Evolutionary conservation across 768 basidiomycete species (phyloP).

Genomic region (Serendipita vermifera): DNA sequence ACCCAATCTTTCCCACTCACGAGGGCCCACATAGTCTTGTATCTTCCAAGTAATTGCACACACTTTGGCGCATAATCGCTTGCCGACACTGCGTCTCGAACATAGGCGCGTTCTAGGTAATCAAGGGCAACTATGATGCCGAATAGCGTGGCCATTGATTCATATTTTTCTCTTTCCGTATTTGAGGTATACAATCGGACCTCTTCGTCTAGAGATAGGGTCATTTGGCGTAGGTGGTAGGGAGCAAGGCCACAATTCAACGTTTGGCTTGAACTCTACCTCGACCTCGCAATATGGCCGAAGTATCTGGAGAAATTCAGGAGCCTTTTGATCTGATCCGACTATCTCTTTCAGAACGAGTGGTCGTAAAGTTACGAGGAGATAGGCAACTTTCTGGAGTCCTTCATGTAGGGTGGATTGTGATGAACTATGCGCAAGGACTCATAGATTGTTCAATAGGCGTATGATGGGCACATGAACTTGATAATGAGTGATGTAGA

Average conservation of each 20-base stretch:
- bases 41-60: slow-evolving; percentile 84
- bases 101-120: slow-evolving; percentile 90
- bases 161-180: slow-evolving; percentile 78
- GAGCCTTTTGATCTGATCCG: slow-evolving; percentile 97
- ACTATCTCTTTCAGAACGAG: slow-evolving; percentile 90
- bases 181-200: slow-evolving; percentile 79
- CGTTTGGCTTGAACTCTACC: background rate
- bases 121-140: slow-evolving; percentile 85
- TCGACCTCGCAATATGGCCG: background rate
- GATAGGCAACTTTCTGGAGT: slow-evolving; percentile 86
- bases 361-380: slow-evolving; percentile 93
- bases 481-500: slow-evolving; percentile 95
- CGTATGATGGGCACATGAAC: slow-evolving; percentile 99
- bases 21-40: slow-evolving; percentile 95
- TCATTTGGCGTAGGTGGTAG: slow-evolving; percentile 22
- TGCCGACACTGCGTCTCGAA: slow-evolving; percentile 85
- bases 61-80: slow-evolving; percentile 98
- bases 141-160: slow-evolving; percentile 78
- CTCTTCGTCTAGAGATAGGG: slow-evolving; percentile 75
- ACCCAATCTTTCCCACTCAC: slow-evolving; percentile 27
- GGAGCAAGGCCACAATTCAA: background rate
- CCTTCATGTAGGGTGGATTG: slow-evolving; percentile 56
- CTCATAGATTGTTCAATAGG: slow-evolving; percentile 37
- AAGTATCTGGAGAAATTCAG: slow-evolving; percentile 33
- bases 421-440: too few relatives aligned